Evolutionary conservation across 1,139 yeast species (phyloP).

Genomic region (Blastobotrys buckinghamii): DNA sequence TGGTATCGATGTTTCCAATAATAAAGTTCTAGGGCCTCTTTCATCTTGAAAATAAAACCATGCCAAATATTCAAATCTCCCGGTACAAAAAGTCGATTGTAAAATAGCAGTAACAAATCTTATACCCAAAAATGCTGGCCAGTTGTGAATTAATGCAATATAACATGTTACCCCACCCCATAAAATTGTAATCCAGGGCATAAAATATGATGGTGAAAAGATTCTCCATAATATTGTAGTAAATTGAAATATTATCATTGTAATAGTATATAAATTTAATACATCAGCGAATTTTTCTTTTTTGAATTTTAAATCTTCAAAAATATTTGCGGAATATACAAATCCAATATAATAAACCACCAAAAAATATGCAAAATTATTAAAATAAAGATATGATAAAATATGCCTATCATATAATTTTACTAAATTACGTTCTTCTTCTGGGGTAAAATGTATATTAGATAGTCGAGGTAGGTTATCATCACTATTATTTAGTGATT

Average conservation of each 20-base stretch:
- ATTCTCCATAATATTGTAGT: background rate
- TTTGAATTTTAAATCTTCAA: slow-evolving; percentile 1
- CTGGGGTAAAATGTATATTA: background rate
- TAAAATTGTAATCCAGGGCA: slow-evolving; percentile 2
- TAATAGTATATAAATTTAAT: slow-evolving; percentile 1
- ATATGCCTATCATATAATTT: slow-evolving; percentile 2
- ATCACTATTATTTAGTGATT: too few species aligned
- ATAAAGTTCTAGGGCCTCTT: background rate
- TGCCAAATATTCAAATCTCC: background rate
- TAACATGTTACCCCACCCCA: background rate
- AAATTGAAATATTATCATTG: background rate
- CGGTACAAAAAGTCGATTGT: background rate
- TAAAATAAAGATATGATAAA: background rate
- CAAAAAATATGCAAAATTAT: background rate
- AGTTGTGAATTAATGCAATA: background rate
- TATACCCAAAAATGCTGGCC: slow-evolving; percentile 4
- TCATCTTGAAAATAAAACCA: slow-evolving; percentile 4
- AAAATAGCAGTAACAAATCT: background rate
- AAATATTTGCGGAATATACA: slow-evolving; percentile 3
- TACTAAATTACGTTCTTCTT: slow-evolving; percentile 3
- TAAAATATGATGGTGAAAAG: background rate
- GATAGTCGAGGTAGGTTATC: too few species aligned
- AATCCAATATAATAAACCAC: slow-evolving; percentile 1
- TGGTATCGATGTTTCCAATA: background rate
- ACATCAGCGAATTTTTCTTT: slow-evolving; percentile 3